Base-by-base conservation (phyloP, 2,329 filamentous ascomycete species). In the Pseudonectria foliicola region DNA sequence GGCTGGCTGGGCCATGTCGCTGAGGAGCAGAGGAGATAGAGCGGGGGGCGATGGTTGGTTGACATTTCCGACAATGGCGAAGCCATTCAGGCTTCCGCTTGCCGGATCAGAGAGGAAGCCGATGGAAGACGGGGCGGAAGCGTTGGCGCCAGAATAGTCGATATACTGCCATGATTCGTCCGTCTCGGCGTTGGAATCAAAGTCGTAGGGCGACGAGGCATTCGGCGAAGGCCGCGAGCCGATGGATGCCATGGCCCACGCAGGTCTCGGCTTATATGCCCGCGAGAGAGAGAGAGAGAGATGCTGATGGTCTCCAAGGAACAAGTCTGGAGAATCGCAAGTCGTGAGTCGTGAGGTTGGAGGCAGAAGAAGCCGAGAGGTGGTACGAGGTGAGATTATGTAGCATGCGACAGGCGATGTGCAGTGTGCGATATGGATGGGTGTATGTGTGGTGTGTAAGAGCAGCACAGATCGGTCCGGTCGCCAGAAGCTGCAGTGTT, bases 11-110 rank as follows among this genome's bases (percentile, higher is more conserved):
- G 66, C 62, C 42, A 62, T 51, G 28, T 70, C 62, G 7, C 47
- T 48, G 21, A 64, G 44, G 29, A 63, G 56, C 14, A 68, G 45
- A 3, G 68, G 70, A 14, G 69, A 71, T 26, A 66, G 46, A 27
- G 50, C 55, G 18, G 49, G 48, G 27, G 53, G 53, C 12, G 55
- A 59, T 23, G 46, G 46, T 25, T 45, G 51, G 16, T 50, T 53
- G 12, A 52, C 46, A 42, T 63, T 62, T 21, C 64, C 61, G 30
- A 75, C 53, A 28, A 75, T 54, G 10, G 61, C 62, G 54, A 67
- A 76, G 14, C 71, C 71, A 25, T 62, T 64, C 45, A 75, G 52
- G 39, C 71, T 75, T 11, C 65, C 63, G 45, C 64, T 71, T 10
- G 64, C 64, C 5, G 73, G 71, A 42, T 72, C 73, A 16, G 67